Conservation (phyloP, 2,329 filamentous ascomycete genomes). For the Aspergillus sp. region DNA sequence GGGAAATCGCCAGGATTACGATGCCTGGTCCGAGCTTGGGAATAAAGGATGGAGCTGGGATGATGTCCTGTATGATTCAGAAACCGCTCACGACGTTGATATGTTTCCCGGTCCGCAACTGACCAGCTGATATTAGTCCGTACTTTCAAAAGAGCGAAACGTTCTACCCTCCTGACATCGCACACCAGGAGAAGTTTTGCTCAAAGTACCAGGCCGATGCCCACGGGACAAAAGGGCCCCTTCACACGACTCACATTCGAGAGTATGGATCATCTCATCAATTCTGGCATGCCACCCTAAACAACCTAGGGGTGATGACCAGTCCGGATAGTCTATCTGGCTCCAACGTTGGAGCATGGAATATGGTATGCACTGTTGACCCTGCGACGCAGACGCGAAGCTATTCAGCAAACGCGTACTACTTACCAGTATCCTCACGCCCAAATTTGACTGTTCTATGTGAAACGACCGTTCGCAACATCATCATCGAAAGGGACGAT, state of each 20-base stretch:
- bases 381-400: conserved; percentile 35
- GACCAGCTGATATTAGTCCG: conserved; percentile 37
- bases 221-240: conserved; percentile 34
- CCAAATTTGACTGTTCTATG: conserved; percentile 50
- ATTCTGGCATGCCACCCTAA: conserved; percentile 47
- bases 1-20: conserved; percentile 26
- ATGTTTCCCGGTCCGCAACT: too few species aligned
- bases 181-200: conserved; percentile 25
- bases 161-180: conserved; percentile 30
- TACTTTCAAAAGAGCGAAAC: conserved; percentile 54
- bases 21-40: conserved; percentile 32
- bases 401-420: conserved; percentile 46
- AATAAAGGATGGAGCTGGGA: conserved; percentile 30
- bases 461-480: conserved; percentile 46
- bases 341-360: conserved; percentile 44
- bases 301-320: conserved; percentile 36
- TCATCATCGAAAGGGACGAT: conserved; percentile 42
- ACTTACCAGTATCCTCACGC: conserved; percentile 34
- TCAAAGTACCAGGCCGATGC: conserved; percentile 15
- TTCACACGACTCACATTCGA: conserved; percentile 27
- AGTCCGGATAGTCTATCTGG: conserved; percentile 40
- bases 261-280: conserved; percentile 36
- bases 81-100: neutral
- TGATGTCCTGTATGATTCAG: conserved; percentile 16
- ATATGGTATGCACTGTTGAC: conserved; percentile 24